phyloP scores from a whole-genome alignment of 2,329 filamentous ascomycete species.

The Berkeleyomyces rouxiae region DNA sequence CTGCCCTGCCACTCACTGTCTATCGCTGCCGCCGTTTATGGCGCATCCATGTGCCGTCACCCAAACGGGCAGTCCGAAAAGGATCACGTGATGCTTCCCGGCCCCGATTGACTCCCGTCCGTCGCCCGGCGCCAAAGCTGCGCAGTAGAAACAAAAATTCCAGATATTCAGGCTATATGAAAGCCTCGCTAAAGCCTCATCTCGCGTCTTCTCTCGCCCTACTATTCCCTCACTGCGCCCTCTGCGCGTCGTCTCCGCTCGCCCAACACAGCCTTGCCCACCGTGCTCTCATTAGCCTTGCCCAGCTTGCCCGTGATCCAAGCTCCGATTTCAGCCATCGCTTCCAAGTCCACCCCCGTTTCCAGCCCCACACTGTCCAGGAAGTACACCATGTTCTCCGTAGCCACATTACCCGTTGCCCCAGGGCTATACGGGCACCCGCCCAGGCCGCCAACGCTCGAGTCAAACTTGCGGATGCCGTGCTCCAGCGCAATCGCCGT shows the following conservation, averaged over 20 bases:
- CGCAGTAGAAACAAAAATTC: too few species aligned
- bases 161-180: too few species aligned
- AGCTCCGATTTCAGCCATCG: constrained; percentile 48
- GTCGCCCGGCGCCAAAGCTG: too few species aligned
- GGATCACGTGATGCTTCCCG: too few species aligned
- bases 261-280: constrained; percentile 48
- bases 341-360: constrained; percentile 55
- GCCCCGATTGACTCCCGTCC: too few species aligned
- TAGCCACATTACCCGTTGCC: constrained; percentile 72
- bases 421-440: constrained; percentile 77
- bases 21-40: background rate
- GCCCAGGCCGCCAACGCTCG: constrained; percentile 62
- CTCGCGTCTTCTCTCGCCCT: background rate
- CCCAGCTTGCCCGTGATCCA: constrained; percentile 55
- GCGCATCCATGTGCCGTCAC: constrained; percentile 13
- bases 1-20: background rate
- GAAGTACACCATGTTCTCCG: constrained; percentile 70
- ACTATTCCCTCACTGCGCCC: background rate
- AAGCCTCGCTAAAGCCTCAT: too few species aligned
- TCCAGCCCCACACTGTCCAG: constrained; percentile 56
- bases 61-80: too few species aligned
- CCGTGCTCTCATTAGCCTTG: constrained; percentile 45
- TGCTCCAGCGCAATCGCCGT: constrained; percentile 60
- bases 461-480: constrained; percentile 65
- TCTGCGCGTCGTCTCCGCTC: constrained; percentile 21